Conservation (phyloP, 257 asterid genomes). For the Ilex asprella region DNA sequence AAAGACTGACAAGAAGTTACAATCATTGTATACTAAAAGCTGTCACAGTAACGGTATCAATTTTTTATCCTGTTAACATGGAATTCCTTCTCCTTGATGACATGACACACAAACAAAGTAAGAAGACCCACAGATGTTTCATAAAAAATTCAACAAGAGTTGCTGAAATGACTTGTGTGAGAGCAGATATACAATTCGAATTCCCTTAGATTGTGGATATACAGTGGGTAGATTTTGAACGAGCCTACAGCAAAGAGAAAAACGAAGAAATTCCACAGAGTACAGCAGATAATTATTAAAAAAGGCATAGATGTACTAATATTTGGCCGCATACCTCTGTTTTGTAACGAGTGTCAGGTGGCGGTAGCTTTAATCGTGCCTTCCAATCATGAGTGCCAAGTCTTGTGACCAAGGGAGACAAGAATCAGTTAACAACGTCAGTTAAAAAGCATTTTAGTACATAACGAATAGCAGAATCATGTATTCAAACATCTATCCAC, state of each 20-base stretch:
- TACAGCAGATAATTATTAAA: neutral
- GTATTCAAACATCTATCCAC: neutral
- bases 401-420: neutral
- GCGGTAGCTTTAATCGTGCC: slow-evolving; percentile 47
- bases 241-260: neutral
- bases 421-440: neutral
- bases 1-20: no score
- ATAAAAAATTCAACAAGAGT: no score
- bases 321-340: slow-evolving; percentile 47
- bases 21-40: no score
- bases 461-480: neutral
- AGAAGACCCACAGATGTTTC: neutral
- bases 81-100: no score
- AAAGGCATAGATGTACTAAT: neutral
- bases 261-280: neutral
- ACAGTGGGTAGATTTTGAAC: neutral
- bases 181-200: neutral
- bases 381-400: slow-evolving; percentile 73
- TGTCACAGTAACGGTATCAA: no score
- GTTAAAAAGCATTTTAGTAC: neutral
- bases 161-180: neutral
- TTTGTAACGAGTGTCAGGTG: slow-evolving; percentile 51
- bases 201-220: no score
- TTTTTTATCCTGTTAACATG: no score
- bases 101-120: no score